A percentile compares a stretch with the other conserved stretches of the same genome.
These are phyloP conservation scores for Solanum piurae DNA, from an alignment of 257 asterid genomes.

Conservation along the genomic window DNA sequence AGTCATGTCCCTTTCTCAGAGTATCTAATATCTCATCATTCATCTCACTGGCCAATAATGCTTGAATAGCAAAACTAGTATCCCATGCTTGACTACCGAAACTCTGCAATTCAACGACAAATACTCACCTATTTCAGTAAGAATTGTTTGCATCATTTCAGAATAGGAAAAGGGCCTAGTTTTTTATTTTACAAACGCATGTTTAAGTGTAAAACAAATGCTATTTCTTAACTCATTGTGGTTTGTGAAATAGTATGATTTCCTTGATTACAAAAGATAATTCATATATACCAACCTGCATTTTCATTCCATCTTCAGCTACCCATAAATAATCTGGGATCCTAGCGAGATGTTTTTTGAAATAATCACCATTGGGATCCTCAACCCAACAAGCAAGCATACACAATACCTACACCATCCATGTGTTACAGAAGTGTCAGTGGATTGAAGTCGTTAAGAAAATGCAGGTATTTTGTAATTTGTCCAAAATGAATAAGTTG, in stretches of 20 bases:
- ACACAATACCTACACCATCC: slow-evolving; percentile 23
- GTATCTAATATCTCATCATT: slow-evolving; percentile 52
- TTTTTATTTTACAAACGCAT: neutral
- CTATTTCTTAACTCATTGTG: neutral
- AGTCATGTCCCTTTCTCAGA: slow-evolving; percentile 61
- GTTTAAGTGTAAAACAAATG: neutral
- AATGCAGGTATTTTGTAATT: neutral
- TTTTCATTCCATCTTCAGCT: slow-evolving; percentile 77
- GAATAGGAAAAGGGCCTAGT: neutral
- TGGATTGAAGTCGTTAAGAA: neutral
- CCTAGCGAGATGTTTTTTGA: slow-evolving; percentile 64
- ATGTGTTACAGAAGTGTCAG: neutral
- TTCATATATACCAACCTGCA: slow-evolving; percentile 35
- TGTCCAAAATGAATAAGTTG: neutral
- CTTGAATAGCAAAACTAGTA: slow-evolving; percentile 70
- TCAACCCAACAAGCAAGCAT: slow-evolving; percentile 80
- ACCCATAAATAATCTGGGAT: slow-evolving; percentile 68
- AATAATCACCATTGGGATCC: slow-evolving; percentile 56
- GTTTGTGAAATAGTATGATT: neutral
- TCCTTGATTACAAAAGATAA: neutral
- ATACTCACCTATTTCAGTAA: neutral
- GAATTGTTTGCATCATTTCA: neutral
- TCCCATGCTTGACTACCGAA: slow-evolving; percentile 88
- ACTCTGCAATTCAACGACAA: slow-evolving; percentile 30
- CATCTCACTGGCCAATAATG: slow-evolving; percentile 55